Evolutionary conservation across 805 yeast genomes (phyloP), one percentile per base, ranked within the genome.

Genomic region (Lipomyces starkeyi): DNA sequence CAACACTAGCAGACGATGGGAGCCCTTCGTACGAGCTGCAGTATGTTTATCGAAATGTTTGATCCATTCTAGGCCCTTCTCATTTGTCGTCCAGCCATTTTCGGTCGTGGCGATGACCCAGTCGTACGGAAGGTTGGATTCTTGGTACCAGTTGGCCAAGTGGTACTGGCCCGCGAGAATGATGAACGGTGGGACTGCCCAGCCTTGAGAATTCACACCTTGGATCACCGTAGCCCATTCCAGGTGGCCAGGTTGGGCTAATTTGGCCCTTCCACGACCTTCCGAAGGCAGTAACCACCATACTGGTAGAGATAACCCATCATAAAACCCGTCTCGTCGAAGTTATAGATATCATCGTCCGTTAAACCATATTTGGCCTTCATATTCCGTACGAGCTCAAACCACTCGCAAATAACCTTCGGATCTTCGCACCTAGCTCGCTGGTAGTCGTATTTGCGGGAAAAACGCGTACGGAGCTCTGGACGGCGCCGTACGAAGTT

Each of bases 151-250:
- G 27, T 11, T n/a, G 13, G 35, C 13, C 17, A 61, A 20, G 59
- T 59, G 59, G 27, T 61, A 22, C 14, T 20, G 8, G 11, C 59
- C 65, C 20, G 32, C 40, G 13, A 64, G 25, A 5, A 63, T n/a
- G 35, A 58, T 49, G 62, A 40, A 58, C n/a, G 56, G 65, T n/a
- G 63, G 58, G 25, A 63, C 43, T 9, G 64, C 29, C 65, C 58
- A 34, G 47, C 63, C 65, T 14, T 32, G 60, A 29, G 64, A 9
- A 64, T 49, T 64, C 58, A 62, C 58, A n/a, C 59, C 65, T 49
- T 64, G 62, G 40, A 64, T 64, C 65, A 64, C 56, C 9, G 60
- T 62, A 9, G 56, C 60, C 65, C 65, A 62, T 43, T 62, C 47
- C 29, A 47, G 65, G 22, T 55, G 25, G n/a, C 65, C 56, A 34